A percentile compares a stretch with the other conserved stretches of the same genome.
phyloP scores from a whole-genome alignment of 1,139 yeast genomes.

The Blastobotrys petasosporus region DNA sequence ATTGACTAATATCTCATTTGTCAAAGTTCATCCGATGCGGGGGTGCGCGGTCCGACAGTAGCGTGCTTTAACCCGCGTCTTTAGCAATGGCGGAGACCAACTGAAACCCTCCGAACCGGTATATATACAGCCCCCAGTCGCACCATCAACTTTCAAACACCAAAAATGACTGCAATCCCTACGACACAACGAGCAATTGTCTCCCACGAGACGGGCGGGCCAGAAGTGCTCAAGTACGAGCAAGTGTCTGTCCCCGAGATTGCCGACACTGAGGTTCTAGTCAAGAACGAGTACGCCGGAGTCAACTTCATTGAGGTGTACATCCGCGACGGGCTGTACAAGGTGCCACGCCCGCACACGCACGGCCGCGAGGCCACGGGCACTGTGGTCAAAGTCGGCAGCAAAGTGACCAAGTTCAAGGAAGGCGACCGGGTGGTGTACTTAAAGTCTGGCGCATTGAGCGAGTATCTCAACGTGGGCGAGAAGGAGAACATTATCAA shows the following conservation, averaged over 20 bases:
- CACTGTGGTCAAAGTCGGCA: constrained; percentile 61
- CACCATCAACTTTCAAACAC: no score
- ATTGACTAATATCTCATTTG: no score
- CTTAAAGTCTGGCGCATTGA: constrained; percentile 47
- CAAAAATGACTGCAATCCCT: constrained; percentile 45
- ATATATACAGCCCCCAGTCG: no score
- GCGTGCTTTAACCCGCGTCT: no score
- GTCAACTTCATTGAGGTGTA: constrained; percentile 78
- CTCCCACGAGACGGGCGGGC: constrained; percentile 52
- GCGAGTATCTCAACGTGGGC: constrained; percentile 55
- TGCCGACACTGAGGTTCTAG: constrained; percentile 49
- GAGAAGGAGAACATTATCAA: constrained; percentile 29
- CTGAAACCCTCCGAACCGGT: no score
- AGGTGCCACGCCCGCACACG: constrained; percentile 49
- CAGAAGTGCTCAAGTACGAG: constrained; percentile 47
- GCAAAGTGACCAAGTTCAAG: constrained; percentile 46
- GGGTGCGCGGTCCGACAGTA: no score
- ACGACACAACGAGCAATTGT: constrained; percentile 52
- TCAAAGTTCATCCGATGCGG: no score
- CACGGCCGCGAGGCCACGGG: constrained; percentile 89
- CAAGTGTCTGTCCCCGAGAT: constrained; percentile 55
- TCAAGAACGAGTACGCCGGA: constrained; percentile 71
- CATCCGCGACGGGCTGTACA: constrained; percentile 73
- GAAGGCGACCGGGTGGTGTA: constrained; percentile 75
- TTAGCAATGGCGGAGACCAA: no score